These are phyloP conservation scores for Fusarium clavum DNA, from an alignment of 2,329 filamentous ascomycete species.

Conservation along the genomic window DNA sequence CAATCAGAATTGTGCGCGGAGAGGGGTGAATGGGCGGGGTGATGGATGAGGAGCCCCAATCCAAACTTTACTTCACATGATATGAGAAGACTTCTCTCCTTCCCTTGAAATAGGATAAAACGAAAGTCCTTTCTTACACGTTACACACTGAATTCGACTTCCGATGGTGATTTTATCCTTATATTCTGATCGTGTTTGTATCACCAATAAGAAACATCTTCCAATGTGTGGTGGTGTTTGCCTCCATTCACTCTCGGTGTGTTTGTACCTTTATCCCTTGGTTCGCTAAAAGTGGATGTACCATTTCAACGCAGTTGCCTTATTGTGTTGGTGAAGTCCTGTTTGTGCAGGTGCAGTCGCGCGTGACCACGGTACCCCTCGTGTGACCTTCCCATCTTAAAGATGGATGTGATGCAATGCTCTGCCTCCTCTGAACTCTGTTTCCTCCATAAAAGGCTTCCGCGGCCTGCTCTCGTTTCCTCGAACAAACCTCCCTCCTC, in stretches of 20 bases:
- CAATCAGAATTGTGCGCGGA: too few relatives aligned
- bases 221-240: background rate
- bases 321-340: background rate
- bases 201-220: too few relatives aligned
- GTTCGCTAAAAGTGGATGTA: background rate
- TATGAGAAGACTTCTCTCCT: background rate
- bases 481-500: background rate
- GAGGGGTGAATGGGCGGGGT: too few relatives aligned
- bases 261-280: background rate
- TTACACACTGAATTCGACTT: background rate
- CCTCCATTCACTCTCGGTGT: background rate
- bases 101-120: background rate
- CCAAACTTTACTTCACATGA: background rate
- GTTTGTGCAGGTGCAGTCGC: background rate
- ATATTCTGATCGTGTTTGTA: background rate
- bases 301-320: background rate
- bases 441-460: background rate
- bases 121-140: background rate
- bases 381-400: background rate
- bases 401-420: background rate
- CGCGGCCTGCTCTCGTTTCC: background rate
- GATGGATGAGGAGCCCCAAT: background rate
- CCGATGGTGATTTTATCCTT: too few relatives aligned
- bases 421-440: background rate
- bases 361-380: background rate